A percentile compares a stretch with the other conserved stretches of the same genome.
Evolutionary conservation across 208 protist genomes (phyloP).

Genomic region (Leishmania aethiopica): DNA sequence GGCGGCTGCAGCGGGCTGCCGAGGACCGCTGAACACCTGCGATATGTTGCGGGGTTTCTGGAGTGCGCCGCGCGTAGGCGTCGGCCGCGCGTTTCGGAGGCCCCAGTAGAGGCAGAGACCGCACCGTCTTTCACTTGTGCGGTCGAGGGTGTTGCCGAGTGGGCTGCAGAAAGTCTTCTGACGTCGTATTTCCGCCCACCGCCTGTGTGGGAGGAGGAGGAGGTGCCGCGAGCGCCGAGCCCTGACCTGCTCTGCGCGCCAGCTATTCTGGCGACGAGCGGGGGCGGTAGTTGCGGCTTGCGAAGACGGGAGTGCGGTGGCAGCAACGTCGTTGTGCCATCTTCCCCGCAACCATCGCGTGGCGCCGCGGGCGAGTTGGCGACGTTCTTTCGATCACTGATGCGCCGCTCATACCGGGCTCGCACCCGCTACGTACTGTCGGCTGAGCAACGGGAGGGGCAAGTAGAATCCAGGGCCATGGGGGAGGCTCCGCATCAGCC

Average conservation of each 20-base stretch:
- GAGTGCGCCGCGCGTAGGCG: neutral
- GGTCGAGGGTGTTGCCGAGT: slow-evolving; percentile 18
- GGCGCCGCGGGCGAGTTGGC: neutral
- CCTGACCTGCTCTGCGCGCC: neutral
- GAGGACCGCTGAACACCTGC: neutral
- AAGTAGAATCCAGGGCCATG: neutral
- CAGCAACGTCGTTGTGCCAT: neutral
- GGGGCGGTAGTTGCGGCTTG: neutral
- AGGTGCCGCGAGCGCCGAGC: neutral
- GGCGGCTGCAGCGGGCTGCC: neutral
- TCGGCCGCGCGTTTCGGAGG: neutral
- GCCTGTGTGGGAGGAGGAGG: slow-evolving; percentile 29
- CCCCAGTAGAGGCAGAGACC: neutral
- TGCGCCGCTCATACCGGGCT: neutral
- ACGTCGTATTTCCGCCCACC: slow-evolving; percentile 22
- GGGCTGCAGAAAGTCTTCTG: slow-evolving; percentile 6
- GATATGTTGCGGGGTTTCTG: slow-evolving; percentile 7
- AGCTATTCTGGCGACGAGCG: neutral
- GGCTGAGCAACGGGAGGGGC: neutral
- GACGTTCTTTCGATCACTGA: neutral
- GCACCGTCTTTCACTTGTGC: neutral
- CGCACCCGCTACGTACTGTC: neutral
- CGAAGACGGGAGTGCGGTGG: neutral
- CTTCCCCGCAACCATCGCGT: neutral
- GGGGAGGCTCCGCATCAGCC: neutral